Conservation (phyloP, 768 basidiomycete species). For the Neoboletus subvelutipes region DNA sequence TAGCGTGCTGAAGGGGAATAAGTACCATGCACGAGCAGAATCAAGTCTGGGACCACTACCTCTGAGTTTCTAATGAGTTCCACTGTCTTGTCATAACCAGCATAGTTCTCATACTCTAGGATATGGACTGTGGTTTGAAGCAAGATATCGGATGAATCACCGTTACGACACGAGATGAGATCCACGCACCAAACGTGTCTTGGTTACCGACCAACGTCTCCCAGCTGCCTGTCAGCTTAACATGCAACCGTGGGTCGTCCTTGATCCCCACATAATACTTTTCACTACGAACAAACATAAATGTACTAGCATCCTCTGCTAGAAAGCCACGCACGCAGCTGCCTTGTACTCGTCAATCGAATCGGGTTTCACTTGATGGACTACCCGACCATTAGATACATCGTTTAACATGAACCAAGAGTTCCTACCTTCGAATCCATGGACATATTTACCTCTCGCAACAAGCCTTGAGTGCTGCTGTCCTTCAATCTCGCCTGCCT, state of each 20-base stretch:
- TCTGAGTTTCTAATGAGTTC: constrained; percentile 61
- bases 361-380: constrained; percentile 84
- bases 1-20: constrained; percentile 48
- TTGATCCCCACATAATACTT: constrained; percentile 81
- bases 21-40: neutral
- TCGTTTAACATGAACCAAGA: neutral
- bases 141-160: neutral
- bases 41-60: constrained; percentile 41
- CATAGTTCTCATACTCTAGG: constrained; percentile 92
- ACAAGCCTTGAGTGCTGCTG: constrained; percentile 87
- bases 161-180: constrained; percentile 23
- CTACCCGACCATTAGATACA: constrained; percentile 39
- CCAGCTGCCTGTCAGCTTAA: constrained; percentile 93
- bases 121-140: constrained; percentile 51
- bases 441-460: constrained; percentile 91
- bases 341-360: constrained; percentile 80
- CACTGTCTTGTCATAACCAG: constrained; percentile 79
- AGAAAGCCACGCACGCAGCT: constrained; percentile 64
- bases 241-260: constrained; percentile 66
- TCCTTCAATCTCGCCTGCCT: constrained; percentile 71
- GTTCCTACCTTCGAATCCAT: constrained; percentile 75
- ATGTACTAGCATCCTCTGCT: neutral
- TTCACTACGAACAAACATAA: constrained; percentile 49
- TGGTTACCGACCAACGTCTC: constrained; percentile 88
- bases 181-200: constrained; percentile 70